Evolutionary conservation across 225 moss, liverwort and hornwort genomes (phyloP), one percentile per base, ranked within the genome.

Genomic region (Ulota crispa): DNA sequence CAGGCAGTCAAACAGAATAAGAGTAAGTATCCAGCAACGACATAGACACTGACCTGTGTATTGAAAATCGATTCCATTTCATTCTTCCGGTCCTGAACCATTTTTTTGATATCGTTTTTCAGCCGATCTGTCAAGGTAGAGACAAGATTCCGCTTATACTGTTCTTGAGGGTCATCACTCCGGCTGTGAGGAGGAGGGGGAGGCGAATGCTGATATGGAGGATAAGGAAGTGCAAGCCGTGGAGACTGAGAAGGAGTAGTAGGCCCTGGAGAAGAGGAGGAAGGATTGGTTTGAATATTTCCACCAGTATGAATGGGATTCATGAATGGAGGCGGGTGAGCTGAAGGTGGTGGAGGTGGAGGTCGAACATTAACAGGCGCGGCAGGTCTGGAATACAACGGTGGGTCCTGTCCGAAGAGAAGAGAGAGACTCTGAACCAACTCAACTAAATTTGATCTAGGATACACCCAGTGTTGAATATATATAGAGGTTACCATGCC

Each of bases 401-500:
- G 98, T 3, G 98, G 95, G 70, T 99, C 95, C 80, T 94, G 94
- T 39, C 98, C 98, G 77, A 99, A 99, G 53, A 95, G 87, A 67
- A 95, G 91, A 23, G 98, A 99, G 50, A 95, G 79, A 66, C 89
- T 89, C 84, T 95, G 95, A 34, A 99, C 92, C 83, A 99, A 83
- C 85, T 99, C 98, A 67, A 99, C 98, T 73, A 99, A 83, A 85
- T 96, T 99, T 11, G 98, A 95, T 34, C 98, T 90, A 16, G 98
- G 98, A 30, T 87, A 95, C 54, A 95, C 90, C 98, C 98, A 99
- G 65, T 92, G 91, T 70, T 99, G 94, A 80, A 93, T 72, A 77
- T 96, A 99, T 3, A 75, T 75, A 50, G 91, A 92, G 42, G 85
- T 87, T 15, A 92, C 93, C 88, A 92, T 87, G 80, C 98, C 98